Percentiles rank a stretch among this genome's conserved stretches.
These are phyloP conservation scores for Lactifluus rugatus DNA, from an alignment of 768 basidiomycete genomes.

Conservation along the genomic window DNA sequence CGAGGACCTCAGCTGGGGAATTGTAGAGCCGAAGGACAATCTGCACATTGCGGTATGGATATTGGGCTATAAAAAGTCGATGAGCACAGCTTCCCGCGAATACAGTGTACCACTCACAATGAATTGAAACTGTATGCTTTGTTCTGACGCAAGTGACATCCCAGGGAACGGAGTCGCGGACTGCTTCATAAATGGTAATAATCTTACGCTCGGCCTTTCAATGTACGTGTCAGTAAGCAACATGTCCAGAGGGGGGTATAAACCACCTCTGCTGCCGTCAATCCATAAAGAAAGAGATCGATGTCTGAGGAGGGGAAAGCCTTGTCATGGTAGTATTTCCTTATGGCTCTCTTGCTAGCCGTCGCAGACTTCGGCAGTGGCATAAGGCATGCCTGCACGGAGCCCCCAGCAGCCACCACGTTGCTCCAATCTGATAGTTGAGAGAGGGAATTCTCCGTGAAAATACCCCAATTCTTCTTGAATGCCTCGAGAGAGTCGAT, in stretches of 20 bases:
- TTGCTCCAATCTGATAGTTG: slow-evolving; percentile 55
- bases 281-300: slow-evolving; percentile 53
- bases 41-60: slow-evolving; percentile 57
- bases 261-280: slow-evolving; percentile 42
- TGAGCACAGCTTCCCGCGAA: neutral
- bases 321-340: slow-evolving; percentile 46
- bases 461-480: slow-evolving; percentile 54
- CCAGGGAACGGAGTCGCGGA: slow-evolving; percentile 58
- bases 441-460: slow-evolving; percentile 51
- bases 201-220: slow-evolving; percentile 52
- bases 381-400: slow-evolving; percentile 47
- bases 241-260: neutral
- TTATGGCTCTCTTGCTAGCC: slow-evolving; percentile 44
- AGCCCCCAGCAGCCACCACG: slow-evolving; percentile 52
- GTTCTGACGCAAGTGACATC: slow-evolving; percentile 58
- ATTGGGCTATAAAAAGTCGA: slow-evolving; percentile 39
- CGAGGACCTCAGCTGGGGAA: slow-evolving; percentile 55
- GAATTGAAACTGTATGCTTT: slow-evolving; percentile 56
- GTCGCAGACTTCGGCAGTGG: slow-evolving; percentile 41
- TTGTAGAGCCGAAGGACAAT: slow-evolving; percentile 55
- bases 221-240: neutral
- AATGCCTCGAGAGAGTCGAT: slow-evolving; percentile 45
- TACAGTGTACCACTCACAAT: slow-evolving; percentile 32
- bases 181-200: slow-evolving; percentile 48
- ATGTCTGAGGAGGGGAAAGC: slow-evolving; percentile 54